These are phyloP conservation scores for Leccinellum luteum DNA, from an alignment of 768 basidiomycete species.

Conservation along the genomic window DNA sequence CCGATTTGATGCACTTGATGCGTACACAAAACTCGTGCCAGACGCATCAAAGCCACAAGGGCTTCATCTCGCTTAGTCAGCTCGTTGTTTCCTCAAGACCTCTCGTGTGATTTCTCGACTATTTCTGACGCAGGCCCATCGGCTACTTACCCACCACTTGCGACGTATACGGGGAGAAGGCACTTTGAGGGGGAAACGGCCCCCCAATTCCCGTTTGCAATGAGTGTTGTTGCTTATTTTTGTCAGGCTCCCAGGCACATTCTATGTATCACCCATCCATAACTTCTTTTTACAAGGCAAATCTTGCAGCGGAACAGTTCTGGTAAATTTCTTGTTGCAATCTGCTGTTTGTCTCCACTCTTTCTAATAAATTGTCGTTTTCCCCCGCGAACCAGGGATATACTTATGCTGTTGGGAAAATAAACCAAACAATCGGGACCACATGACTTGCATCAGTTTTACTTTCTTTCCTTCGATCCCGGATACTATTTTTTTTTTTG, in stretches of 20 bases:
- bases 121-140: background rate
- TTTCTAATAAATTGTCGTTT: background rate
- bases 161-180: background rate
- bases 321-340: background rate
- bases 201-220: background rate
- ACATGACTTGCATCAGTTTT: background rate
- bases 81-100: no score
- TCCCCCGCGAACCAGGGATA: background rate
- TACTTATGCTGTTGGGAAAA: background rate
- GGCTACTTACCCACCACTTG: background rate
- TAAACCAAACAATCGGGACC: background rate
- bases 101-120: background rate
- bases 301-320: background rate
- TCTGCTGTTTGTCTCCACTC: background rate
- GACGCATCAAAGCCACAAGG: no score
- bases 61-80: no score
- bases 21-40: no score
- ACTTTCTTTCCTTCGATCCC: background rate
- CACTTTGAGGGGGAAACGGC: background rate
- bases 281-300: no score
- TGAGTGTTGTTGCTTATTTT: background rate
- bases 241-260: background rate
- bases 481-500: background rate
- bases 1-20: no score
- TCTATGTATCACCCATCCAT: background rate